phyloP scores from a whole-genome alignment of 306 rosid species.

The Dalbergia oliveri region DNA sequence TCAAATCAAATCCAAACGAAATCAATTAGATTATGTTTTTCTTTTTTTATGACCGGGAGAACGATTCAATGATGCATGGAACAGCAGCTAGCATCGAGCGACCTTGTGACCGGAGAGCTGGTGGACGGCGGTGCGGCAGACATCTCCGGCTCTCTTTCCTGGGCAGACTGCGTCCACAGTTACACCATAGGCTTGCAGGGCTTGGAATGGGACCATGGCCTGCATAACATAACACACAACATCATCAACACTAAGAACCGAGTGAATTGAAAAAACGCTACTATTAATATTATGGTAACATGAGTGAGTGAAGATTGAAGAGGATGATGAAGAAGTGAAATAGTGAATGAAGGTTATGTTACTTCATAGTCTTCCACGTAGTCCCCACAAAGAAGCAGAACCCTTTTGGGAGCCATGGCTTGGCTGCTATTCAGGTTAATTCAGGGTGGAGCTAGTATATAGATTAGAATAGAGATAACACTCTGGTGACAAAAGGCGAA shows the following conservation, averaged over 20 bases:
- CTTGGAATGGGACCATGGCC: conserved; percentile 92
- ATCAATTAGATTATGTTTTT: not conserved
- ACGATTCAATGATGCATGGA: too few species aligned
- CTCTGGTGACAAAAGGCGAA: too few species aligned
- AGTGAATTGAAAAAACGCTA: too few species aligned
- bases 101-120: conserved; percentile 67
- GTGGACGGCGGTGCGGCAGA: conserved; percentile 79
- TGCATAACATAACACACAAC: conserved; percentile 37
- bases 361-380: conserved; percentile 91
- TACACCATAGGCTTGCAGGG: conserved; percentile 79
- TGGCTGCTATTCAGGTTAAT: not conserved
- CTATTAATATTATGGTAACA: not conserved
- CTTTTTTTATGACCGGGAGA: too few species aligned
- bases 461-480: too few species aligned
- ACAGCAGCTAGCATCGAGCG: not conserved
- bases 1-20: not conserved
- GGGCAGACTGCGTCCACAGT: conserved; percentile 88
- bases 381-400: conserved; percentile 84
- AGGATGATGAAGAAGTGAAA: conserved; percentile 18
- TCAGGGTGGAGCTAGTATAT: not conserved
- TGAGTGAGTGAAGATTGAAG: not conserved
- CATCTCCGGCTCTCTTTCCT: conserved; percentile 77
- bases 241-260: not conserved
- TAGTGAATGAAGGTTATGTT: not conserved
- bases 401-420: conserved; percentile 58